These are phyloP conservation scores for Chara braunii DNA, from an alignment of 139 green algal species.

Conservation along the genomic window DNA sequence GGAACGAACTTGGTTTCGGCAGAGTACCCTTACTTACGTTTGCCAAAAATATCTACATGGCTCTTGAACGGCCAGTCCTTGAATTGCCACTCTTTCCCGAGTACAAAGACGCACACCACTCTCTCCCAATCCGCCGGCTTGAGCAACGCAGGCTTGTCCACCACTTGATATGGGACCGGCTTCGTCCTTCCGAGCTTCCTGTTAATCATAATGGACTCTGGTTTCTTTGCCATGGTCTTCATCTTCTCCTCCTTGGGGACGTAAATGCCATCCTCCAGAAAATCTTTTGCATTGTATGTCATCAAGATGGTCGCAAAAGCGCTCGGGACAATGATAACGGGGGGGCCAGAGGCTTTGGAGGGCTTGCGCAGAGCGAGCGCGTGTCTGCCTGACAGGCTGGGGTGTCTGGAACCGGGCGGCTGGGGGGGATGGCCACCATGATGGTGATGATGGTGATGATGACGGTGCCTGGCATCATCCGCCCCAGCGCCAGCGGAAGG, in stretches of 20 bases:
- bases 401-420: too few relatives aligned
- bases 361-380: too few relatives aligned
- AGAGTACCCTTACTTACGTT: too few relatives aligned
- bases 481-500: too few relatives aligned
- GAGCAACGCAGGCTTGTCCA: constrained; percentile 44
- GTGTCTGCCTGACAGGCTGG: too few relatives aligned
- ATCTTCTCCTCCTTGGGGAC: constrained; percentile 27
- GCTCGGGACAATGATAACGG: constrained; percentile 59
- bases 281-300: constrained; percentile 55
- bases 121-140: constrained; percentile 58
- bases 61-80: constrained; percentile 53
- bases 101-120: constrained; percentile 61
- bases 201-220: constrained; percentile 18
- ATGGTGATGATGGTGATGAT: too few relatives aligned
- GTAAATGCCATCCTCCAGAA: constrained; percentile 54
- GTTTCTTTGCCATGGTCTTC: background rate
- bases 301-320: constrained; percentile 51
- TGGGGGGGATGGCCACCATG: too few relatives aligned
- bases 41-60: constrained; percentile 10
- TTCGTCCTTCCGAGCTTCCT: constrained; percentile 46
- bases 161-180: constrained; percentile 52
- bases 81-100: constrained; percentile 65
- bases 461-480: too few relatives aligned
- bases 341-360: constrained; percentile 5
- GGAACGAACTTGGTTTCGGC: too few relatives aligned